Percentiles rank a stretch among this genome's conserved stretches.
These are phyloP conservation scores for Tuber melanosporum DNA, from an alignment of 495 filamentous ascomycete genomes.

Conservation along the genomic window DNA sequence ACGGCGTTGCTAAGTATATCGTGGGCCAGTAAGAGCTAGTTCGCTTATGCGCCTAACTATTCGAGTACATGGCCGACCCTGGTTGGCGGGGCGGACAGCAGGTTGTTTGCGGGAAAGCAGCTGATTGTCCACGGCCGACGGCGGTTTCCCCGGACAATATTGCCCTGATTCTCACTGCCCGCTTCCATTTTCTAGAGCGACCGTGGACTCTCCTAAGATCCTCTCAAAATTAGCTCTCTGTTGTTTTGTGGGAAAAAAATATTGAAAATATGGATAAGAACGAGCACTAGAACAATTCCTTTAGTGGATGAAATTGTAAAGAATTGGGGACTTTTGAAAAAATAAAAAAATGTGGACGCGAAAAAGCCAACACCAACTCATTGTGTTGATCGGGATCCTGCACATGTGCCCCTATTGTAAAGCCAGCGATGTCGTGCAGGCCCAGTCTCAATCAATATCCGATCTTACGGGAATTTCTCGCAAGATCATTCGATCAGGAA, in stretches of 20 bases:
- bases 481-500: constrained; percentile 29
- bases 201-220: neutral
- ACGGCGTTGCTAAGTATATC: constrained; percentile 28
- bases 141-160: neutral
- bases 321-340: neutral
- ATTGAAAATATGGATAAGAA: neutral
- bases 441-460: constrained; percentile 32
- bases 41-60: constrained; percentile 24
- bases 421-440: constrained; percentile 38
- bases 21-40: constrained; percentile 25
- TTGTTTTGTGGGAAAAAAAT: neutral
- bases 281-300: neutral
- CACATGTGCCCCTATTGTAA: constrained; percentile 37
- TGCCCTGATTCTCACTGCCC: neutral
- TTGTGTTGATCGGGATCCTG: constrained; percentile 15
- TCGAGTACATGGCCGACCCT: constrained; percentile 29
- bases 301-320: neutral
- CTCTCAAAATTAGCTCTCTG: neutral
- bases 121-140: constrained; percentile 13
- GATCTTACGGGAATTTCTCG: constrained; percentile 27
- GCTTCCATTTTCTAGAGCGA: neutral
- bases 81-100: constrained; percentile 37
- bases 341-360: constrained; percentile 16
- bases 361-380: constrained; percentile 17
- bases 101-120: neutral